phyloP scores from a whole-genome alignment of 225 moss, liverwort and hornwort species.

The Lunularia cruciata region DNA sequence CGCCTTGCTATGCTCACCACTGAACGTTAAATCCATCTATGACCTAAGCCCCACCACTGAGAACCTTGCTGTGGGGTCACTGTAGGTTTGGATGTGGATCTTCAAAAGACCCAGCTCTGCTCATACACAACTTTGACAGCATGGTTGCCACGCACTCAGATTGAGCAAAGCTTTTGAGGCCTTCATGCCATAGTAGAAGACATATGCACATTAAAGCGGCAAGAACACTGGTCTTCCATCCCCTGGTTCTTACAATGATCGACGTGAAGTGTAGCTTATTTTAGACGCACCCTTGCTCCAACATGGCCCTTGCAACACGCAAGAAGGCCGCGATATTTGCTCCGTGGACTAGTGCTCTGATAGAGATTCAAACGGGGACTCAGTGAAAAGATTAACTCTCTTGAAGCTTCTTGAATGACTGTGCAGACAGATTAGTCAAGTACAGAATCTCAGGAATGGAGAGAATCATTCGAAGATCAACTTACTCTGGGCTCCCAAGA shows the following conservation, averaged over 20 bases:
- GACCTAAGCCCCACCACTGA: constrained; percentile 16
- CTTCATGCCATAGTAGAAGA: constrained; percentile 11
- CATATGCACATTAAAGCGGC: constrained; percentile 12
- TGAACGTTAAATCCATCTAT: constrained; percentile 19
- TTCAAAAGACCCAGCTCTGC: constrained; percentile 12
- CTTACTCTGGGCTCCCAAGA: constrained; percentile 85
- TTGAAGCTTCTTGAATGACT: too few species aligned
- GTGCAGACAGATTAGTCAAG: too few species aligned
- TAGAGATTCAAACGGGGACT: background rate
- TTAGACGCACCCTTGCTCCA: constrained; percentile 59
- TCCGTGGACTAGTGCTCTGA: constrained; percentile 51
- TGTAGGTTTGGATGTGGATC: constrained; percentile 22
- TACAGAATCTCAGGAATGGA: too few species aligned
- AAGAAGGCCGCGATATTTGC: constrained; percentile 51
- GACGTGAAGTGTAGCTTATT: background rate
- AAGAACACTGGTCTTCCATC: constrained; percentile 25
- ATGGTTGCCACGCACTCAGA: background rate
- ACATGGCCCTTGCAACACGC: constrained; percentile 51
- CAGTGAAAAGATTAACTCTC: too few species aligned
- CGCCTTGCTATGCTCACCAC: constrained; percentile 23
- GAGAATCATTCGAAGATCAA: background rate
- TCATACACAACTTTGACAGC: constrained; percentile 8
- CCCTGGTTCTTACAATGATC: constrained; percentile 13
- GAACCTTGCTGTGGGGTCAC: constrained; percentile 3
- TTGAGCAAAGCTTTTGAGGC: constrained; percentile 16